Base-by-base conservation (phyloP, 1,284 basidiomycete species). In the Anthracocystis walkeri region DNA sequence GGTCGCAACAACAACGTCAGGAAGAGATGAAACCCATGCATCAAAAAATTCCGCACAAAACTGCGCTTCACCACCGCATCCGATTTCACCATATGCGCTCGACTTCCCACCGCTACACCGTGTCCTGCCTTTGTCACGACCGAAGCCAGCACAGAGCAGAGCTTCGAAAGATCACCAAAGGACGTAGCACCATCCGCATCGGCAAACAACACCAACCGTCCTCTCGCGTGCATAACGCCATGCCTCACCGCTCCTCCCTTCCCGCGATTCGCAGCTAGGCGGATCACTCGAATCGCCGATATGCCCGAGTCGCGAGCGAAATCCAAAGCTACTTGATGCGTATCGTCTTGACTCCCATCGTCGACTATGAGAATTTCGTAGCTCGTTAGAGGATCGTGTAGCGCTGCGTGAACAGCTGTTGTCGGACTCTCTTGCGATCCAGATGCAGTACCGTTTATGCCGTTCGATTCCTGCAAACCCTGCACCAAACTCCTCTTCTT, bases 11-110 rank as follows among this genome's bases (percentile, higher is more conserved):
- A 73, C 12, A 83, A 38, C 14, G 68, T 61, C 27, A 82, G 70
- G 51, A 79, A 65, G 23, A 82, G 90, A 85, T 97, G 95, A 68
- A 97, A 90, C 12, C 90, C 90, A 80, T 95, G 92, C 95, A 97
- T 97, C 69, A 97, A 90, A 58, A 95, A 87, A 82, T 97, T 97
- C 23, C 95, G 91, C 20, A 97, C 84, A 35, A 92, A 82, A 3
- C 93, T 95, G 20, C 94, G 91, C 88, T 95, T 94, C 52, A 97
- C 95, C n/a, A 97, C 95, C 4, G 92, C 94, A 48, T 93, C 93
- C 0, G 92, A 93, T 76, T 90, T 91, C 54, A 97, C 94, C 62
- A 97, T 88, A 86, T 97, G 95, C 5, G 95, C 95, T 16, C 95
- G 87, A 77, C 93, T 94, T 4, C 95, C 95, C 7, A 88, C 86